A percentile compares a stretch with the other conserved stretches of the same genome.
Conservation (phyloP, 208 protist species). For the Leishmania gerbilli region DNA sequence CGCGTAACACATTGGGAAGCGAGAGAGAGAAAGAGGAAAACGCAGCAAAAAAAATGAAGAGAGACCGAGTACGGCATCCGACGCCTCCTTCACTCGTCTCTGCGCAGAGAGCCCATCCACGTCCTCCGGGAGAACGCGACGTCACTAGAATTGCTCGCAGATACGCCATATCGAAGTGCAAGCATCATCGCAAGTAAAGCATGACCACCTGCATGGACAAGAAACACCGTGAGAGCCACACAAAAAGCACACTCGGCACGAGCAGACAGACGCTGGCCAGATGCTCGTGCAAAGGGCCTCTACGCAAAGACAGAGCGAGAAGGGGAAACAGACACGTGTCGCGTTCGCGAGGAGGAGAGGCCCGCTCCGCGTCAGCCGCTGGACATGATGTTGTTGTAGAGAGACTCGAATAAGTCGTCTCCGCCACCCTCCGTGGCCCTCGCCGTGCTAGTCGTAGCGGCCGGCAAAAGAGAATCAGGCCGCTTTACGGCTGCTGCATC, state of each 20-base stretch:
- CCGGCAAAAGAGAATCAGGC: not conserved
- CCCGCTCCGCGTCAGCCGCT: constrained; percentile 8
- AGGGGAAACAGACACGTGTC: not conserved
- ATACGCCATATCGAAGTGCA: not conserved
- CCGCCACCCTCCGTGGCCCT: not conserved
- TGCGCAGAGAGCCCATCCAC: not conserved
- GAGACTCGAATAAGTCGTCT: constrained; percentile 50
- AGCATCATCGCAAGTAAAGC: not conserved
- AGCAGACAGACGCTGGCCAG: not conserved
- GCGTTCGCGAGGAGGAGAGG: not conserved
- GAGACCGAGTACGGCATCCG: not conserved
- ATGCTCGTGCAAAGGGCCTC: not conserved
- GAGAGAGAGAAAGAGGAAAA: not conserved
- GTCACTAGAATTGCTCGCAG: not conserved
- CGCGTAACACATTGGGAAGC: not conserved
- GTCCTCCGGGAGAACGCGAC: not conserved
- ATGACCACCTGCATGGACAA: not conserved
- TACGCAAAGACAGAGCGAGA: not conserved
- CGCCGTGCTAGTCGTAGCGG: not conserved
- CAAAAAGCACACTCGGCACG: not conserved
- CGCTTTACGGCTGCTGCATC: not conserved
- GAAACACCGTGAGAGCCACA: not conserved
- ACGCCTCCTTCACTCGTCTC: not conserved
- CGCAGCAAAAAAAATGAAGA: not conserved
- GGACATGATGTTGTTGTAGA: constrained; percentile 63